These are phyloP conservation scores for Sugiyamaella boreocaroliniensis DNA, from an alignment of 805 yeast genomes.

Conservation along the genomic window DNA sequence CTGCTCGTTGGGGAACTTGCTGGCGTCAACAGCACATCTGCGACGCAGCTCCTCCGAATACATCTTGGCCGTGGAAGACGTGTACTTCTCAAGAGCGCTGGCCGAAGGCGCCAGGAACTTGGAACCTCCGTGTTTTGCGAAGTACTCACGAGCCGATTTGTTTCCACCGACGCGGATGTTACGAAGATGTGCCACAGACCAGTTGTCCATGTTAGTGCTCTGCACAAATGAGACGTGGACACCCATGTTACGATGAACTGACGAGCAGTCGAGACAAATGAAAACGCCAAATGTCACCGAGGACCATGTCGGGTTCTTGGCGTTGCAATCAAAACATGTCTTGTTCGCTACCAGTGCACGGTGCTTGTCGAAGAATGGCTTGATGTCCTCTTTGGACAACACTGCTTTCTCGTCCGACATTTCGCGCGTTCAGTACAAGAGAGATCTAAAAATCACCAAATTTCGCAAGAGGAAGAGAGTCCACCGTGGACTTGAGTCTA, in stretches of 20 bases:
- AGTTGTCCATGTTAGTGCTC: constrained; percentile 84
- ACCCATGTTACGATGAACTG: constrained; percentile 92
- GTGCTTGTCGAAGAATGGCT: constrained; percentile 55
- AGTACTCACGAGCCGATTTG: constrained; percentile 74
- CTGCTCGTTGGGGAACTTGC: constrained; percentile 63
- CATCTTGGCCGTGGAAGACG: constrained; percentile 68
- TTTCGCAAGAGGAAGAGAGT: neutral
- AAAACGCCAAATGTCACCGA: constrained; percentile 94
- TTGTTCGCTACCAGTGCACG: constrained; percentile 67
- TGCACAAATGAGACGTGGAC: constrained; percentile 94
- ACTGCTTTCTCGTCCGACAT: constrained; percentile 20
- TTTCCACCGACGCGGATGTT: constrained; percentile 94
- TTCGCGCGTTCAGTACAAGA: neutral
- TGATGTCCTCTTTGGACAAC: constrained; percentile 54
- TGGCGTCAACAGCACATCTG: constrained; percentile 59
- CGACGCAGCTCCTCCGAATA: constrained; percentile 76
- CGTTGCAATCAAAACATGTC: constrained; percentile 85
- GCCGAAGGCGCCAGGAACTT: constrained; percentile 49
- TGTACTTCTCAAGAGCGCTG: constrained; percentile 73
- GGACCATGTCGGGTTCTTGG: constrained; percentile 97
- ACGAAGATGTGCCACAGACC: constrained; percentile 87
- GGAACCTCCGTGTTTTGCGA: constrained; percentile 79
- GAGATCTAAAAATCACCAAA: neutral
- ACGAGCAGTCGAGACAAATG: constrained; percentile 89
- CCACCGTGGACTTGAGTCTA: neutral